phyloP scores from a whole-genome alignment of 164 flowering plant genomes.

The Vitis cinerea region DNA sequence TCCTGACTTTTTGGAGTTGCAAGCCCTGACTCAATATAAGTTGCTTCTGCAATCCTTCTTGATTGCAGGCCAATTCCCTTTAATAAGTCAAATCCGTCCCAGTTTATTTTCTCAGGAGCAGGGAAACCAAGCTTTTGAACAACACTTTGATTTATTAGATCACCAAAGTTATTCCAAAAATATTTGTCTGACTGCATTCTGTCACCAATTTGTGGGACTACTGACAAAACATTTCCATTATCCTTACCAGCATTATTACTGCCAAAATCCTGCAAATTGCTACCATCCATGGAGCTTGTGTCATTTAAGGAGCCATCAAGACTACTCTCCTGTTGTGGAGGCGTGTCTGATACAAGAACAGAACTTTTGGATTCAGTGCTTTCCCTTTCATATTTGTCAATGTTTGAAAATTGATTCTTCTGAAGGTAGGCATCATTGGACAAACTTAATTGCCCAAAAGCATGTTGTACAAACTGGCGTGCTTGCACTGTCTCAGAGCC shows the following conservation, averaged over 20 bases:
- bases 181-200: conserved; percentile 39
- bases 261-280: conserved; percentile 4
- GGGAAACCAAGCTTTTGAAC: conserved; percentile 73
- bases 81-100: conserved; percentile 78
- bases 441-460: conserved; percentile 74
- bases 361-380: conserved; percentile 14
- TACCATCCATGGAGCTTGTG: conserved; percentile 12
- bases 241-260: conserved; percentile 9
- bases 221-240: conserved; percentile 11
- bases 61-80: conserved; percentile 61
- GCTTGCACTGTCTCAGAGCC: conserved; percentile 85
- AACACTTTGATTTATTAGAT: conserved; percentile 55
- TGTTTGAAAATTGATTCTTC: conserved; percentile 26
- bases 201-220: conserved; percentile 24
- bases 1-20: conserved; percentile 53
- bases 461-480: conserved; percentile 83
- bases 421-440: conserved; percentile 42
- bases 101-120: conserved; percentile 60
- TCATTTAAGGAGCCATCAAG: conserved; percentile 25
- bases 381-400: conserved; percentile 10
- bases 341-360: conserved; percentile 11
- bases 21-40: conserved; percentile 87
- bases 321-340: conserved; percentile 12
- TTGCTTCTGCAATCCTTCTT: conserved; percentile 62
- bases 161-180: conserved; percentile 71